These are phyloP conservation scores for Penicillium sp. DNA, from an alignment of 2,329 filamentous ascomycete genomes.

Conservation along the genomic window DNA sequence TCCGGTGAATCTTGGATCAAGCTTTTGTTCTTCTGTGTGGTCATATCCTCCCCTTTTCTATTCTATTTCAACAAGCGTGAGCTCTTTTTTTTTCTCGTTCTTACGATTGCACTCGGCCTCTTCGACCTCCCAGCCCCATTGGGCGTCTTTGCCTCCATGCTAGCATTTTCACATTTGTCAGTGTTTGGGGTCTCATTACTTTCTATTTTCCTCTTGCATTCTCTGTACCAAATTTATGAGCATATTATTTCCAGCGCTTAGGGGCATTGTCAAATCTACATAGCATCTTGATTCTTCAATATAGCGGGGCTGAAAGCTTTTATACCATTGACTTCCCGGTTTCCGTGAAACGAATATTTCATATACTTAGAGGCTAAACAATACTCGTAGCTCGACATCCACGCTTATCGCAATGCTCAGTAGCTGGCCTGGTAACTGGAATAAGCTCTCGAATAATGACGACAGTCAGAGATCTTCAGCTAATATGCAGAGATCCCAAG, in stretches of 20 bases:
- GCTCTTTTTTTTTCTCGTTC: neutral
- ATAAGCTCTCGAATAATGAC: neutral
- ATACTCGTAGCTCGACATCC: neutral
- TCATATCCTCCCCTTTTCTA: constrained; percentile 14
- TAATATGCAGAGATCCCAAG: neutral
- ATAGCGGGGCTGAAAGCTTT: constrained; percentile 3
- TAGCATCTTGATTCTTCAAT: constrained; percentile 12
- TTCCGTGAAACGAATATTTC: neutral
- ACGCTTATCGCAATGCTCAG: neutral
- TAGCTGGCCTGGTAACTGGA: neutral
- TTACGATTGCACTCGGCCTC: constrained; percentile 1
- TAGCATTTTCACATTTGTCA: constrained; percentile 1
- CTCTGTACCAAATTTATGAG: constrained; percentile 8
- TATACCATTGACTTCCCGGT: neutral
- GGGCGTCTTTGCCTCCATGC: neutral
- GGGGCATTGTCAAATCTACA: constrained; percentile 9
- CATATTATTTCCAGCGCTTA: constrained; percentile 14
- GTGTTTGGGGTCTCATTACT: constrained; percentile 3
- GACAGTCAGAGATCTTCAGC: neutral
- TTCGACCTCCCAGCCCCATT: neutral
- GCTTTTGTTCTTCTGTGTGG: constrained; percentile 15
- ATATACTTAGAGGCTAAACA: neutral
- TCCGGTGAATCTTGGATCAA: constrained; percentile 8
- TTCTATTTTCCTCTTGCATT: constrained; percentile 8
- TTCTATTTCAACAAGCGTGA: constrained; percentile 1